Conservation (phyloP, 1,284 basidiomycete genomes). For the Austroboletus niveus region DNA sequence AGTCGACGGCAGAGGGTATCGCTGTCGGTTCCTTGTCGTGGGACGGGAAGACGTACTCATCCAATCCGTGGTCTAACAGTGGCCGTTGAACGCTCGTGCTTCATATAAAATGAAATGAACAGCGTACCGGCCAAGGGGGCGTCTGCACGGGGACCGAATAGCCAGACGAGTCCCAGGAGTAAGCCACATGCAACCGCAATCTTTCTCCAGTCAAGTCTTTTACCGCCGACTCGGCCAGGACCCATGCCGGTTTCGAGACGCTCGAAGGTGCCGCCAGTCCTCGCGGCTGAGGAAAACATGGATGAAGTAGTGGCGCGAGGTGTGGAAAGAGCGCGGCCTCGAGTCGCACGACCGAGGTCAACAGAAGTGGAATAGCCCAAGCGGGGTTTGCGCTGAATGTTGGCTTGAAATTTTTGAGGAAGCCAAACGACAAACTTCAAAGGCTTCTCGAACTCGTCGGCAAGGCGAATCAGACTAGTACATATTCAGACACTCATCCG, state of each 20-base stretch:
- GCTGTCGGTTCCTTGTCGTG: slow-evolving; percentile 14
- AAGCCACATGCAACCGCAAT: slow-evolving; percentile 55
- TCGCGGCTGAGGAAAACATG: slow-evolving; percentile 39
- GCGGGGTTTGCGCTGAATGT: slow-evolving; percentile 21
- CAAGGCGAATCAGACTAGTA: too few species aligned
- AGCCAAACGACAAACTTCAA: not conserved
- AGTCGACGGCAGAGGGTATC: not conserved
- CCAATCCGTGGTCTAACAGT: slow-evolving; percentile 15
- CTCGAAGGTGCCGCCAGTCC: slow-evolving; percentile 54
- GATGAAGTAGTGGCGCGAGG: slow-evolving; percentile 2
- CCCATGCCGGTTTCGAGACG: slow-evolving; percentile 63
- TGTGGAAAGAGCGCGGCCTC: slow-evolving; percentile 17
- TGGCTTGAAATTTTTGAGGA: slow-evolving; percentile 5
- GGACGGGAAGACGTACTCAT: slow-evolving; percentile 23
- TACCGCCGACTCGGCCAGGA: slow-evolving; percentile 34
- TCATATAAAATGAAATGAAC: not conserved
- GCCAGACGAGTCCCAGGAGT: slow-evolving; percentile 58
- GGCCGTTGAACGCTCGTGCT: not conserved
- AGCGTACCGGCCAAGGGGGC: slow-evolving; percentile 19
- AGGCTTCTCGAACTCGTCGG: not conserved
- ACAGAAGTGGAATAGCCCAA: slow-evolving; percentile 31
- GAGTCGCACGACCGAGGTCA: slow-evolving; percentile 22
- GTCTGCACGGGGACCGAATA: slow-evolving; percentile 53
- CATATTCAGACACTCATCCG: not conserved
- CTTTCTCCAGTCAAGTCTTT: slow-evolving; percentile 62